These are phyloP conservation scores for Auricularia sp. DNA, from an alignment of 768 basidiomycete genomes.

Conservation along the genomic window DNA sequence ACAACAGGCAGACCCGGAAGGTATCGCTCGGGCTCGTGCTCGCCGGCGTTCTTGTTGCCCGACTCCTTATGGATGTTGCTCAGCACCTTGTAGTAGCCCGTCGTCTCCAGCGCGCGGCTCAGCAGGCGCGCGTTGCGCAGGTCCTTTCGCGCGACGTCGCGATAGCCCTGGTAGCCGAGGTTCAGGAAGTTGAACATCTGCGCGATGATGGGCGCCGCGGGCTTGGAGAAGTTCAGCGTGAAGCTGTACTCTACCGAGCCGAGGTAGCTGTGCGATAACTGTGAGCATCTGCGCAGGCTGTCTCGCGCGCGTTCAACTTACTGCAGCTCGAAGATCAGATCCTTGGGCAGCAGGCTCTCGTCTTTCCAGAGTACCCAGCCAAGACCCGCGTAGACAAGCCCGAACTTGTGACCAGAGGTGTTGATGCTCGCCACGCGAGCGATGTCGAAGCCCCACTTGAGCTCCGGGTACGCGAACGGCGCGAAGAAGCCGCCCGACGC, in stretches of 20 bases:
- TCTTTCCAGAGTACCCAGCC: slow-evolving; percentile 59
- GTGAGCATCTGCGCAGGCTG: slow-evolving; percentile 21
- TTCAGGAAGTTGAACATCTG: slow-evolving; percentile 57
- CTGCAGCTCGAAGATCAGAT: slow-evolving; percentile 57
- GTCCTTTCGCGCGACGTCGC: slow-evolving; percentile 36
- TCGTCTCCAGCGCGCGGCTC: slow-evolving; percentile 45
- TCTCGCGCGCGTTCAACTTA: slow-evolving; percentile 20
- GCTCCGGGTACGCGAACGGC: slow-evolving; percentile 48
- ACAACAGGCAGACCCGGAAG: slow-evolving; percentile 50
- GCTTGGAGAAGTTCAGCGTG: slow-evolving; percentile 51
- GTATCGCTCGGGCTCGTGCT: slow-evolving; percentile 38
- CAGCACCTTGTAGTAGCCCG: slow-evolving; percentile 38
- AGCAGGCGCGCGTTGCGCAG: slow-evolving; percentile 48
- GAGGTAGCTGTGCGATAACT: slow-evolving; percentile 33
- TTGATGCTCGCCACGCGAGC: slow-evolving; percentile 56
- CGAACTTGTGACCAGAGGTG: slow-evolving; percentile 52
- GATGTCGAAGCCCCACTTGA: slow-evolving; percentile 49
- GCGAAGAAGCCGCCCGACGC: slow-evolving; percentile 57
- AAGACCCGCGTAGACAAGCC: slow-evolving; percentile 37
- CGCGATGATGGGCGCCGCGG: slow-evolving; percentile 46
- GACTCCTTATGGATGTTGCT: slow-evolving; percentile 39
- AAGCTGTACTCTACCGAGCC: slow-evolving; percentile 54
- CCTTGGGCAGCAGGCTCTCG: slow-evolving; percentile 46
- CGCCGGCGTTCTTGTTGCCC: slow-evolving; percentile 23
- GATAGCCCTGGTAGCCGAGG: slow-evolving; percentile 47